Conservation (phyloP, 2,329 filamentous ascomycete genomes). For the Chaetomiaceae sp. region DNA sequence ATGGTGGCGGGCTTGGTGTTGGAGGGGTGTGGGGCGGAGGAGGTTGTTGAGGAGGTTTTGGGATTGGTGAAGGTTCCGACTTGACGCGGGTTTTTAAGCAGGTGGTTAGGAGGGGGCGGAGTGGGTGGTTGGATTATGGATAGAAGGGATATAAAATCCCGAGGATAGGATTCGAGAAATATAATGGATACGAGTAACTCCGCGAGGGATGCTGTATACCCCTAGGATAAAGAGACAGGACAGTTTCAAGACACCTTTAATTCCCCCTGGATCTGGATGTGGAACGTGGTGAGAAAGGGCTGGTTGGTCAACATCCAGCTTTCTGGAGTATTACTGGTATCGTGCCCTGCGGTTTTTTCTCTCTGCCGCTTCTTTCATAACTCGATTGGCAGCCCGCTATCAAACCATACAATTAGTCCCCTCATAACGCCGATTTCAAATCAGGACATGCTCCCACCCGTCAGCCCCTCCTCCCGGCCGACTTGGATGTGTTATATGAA, state of each 20-base stretch:
- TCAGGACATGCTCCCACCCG: not conserved
- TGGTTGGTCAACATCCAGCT: not conserved
- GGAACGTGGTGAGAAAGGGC: not conserved
- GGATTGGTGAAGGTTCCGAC: conserved; percentile 52
- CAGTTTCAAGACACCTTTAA: too few relatives aligned
- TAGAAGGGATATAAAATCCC: too few relatives aligned
- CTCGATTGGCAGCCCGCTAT: not conserved
- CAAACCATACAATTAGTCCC: not conserved
- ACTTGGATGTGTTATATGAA: not conserved
- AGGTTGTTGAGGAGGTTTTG: conserved; percentile 62
- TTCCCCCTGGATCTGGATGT: too few relatives aligned
- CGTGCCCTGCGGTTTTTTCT: not conserved
- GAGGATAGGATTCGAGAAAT: too few relatives aligned
- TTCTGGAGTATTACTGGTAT: not conserved
- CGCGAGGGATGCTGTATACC: too few relatives aligned
- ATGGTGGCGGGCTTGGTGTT: conserved; percentile 66
- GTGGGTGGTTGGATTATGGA: not conserved
- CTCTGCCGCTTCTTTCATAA: not conserved
- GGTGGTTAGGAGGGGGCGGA: not conserved
- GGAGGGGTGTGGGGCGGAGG: conserved; percentile 56
- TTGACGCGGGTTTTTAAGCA: too few relatives aligned
- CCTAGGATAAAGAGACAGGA: too few relatives aligned
- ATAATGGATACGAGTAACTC: too few relatives aligned
- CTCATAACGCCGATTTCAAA: conserved; percentile 1
- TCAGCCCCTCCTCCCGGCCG: not conserved